Evolutionary conservation across 2,329 filamentous ascomycete species (phyloP).

Genomic region (Dactylonectria estremocensis): DNA sequence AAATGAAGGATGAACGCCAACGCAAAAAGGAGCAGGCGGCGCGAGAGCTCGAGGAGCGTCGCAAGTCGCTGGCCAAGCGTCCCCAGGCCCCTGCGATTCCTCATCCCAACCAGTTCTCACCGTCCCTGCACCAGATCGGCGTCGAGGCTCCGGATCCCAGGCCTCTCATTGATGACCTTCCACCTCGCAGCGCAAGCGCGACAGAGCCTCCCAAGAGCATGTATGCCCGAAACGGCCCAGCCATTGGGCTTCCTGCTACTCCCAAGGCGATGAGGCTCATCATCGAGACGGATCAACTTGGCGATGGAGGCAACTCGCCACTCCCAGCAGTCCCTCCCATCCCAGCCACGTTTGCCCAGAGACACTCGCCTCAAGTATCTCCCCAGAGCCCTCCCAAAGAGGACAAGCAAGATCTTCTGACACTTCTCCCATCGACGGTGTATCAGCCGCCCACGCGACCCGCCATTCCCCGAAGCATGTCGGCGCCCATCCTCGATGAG

Average conservation of each 20-base stretch:
- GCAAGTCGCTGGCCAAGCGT: slow-evolving; percentile 85
- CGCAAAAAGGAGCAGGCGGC: slow-evolving; percentile 82
- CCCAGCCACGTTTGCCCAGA: slow-evolving; percentile 63
- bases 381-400: slow-evolving; percentile 46
- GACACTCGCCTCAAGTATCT: slow-evolving; percentile 58
- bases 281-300: slow-evolving; percentile 71
- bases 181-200: slow-evolving; percentile 77
- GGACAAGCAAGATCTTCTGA: slow-evolving; percentile 55
- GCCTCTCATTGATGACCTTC: slow-evolving; percentile 60
- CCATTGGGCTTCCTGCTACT: slow-evolving; percentile 88
- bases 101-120: slow-evolving; percentile 73
- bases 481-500: slow-evolving; percentile 66
- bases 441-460: slow-evolving; percentile 69
- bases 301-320: slow-evolving; percentile 51
- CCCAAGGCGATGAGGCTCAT: slow-evolving; percentile 92
- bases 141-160: slow-evolving; percentile 63
- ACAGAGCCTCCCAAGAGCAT: slow-evolving; percentile 71
- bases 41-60: slow-evolving; percentile 88
- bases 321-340: slow-evolving; percentile 72
- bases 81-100: slow-evolving; percentile 86
- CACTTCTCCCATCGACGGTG: slow-evolving; percentile 71
- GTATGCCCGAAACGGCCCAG: slow-evolving; percentile 64
- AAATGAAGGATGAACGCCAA: slow-evolving; percentile 73
- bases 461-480: slow-evolving; percentile 73
- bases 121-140: slow-evolving; percentile 44